Conservation (phyloP, 176 grass and related monocot genomes). For the Oropetium thomaeum region DNA sequence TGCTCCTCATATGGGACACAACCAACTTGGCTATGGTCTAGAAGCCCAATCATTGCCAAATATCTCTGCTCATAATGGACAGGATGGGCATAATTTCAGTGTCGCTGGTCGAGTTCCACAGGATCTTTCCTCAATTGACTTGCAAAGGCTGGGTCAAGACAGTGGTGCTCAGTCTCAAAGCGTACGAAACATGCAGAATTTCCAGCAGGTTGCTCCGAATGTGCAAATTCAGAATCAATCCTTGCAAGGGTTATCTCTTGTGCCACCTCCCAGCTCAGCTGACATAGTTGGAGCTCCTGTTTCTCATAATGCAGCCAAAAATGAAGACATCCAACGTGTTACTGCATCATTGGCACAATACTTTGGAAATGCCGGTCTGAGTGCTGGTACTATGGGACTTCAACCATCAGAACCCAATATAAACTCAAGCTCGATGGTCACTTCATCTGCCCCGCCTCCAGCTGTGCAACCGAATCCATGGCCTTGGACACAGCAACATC, state of each 20-base stretch:
- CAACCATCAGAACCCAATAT: constrained; percentile 41
- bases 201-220: constrained; percentile 36
- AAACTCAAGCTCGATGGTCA: constrained; percentile 26
- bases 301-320: constrained; percentile 52
- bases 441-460: constrained; percentile 20
- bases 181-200: constrained; percentile 35
- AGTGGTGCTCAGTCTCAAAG: constrained; percentile 41
- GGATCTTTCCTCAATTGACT: constrained; percentile 30
- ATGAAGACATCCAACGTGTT: constrained; percentile 55
- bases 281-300: constrained; percentile 42
- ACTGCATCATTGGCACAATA: constrained; percentile 76
- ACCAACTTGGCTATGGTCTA: constrained; percentile 41
- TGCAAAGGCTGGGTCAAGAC: constrained; percentile 30
- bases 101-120: constrained; percentile 45
- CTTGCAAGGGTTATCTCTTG: constrained; percentile 30
- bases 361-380: constrained; percentile 56
- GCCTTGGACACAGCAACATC: constrained; percentile 43
- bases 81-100: constrained; percentile 41
- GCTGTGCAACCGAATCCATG: constrained; percentile 42
- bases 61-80: constrained; percentile 38
- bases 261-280: constrained; percentile 40
- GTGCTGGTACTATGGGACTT: constrained; percentile 36
- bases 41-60: constrained; percentile 40
- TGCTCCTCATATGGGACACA: constrained; percentile 46
- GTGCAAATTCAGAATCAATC: constrained; percentile 39